Evolutionary conservation across 768 basidiomycete species (phyloP), one percentile per base, ranked within the genome.

Genomic region (Multifurca ochricompacta): DNA sequence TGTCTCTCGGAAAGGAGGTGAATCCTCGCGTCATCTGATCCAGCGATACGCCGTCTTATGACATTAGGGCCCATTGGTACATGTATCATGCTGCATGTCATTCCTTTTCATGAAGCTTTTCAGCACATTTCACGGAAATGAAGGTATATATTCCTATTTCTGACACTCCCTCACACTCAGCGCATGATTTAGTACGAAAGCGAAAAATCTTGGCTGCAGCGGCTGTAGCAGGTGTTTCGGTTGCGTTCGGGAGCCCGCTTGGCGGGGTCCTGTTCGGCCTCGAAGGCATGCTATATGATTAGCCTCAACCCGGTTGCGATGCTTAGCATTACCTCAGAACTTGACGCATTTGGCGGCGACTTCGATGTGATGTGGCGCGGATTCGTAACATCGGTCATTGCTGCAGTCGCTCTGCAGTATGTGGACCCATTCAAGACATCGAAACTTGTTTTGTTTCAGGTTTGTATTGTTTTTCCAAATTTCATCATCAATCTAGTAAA

Each of bases 341-440:
- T 86, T 16, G 83, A 84, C 59, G 77, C 80, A 1, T 83, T 84
- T 63, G 77, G 81, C 16, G 81, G 78, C 60, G 83, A 84, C 56
- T 81, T 82, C 3, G 87, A 90, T 59, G 85, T 87, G 27, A 81
- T 87, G 76, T 87, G 85, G 85, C 75, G 81, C 52, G 88, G 84
- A n/a, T 95, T 95, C 65, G 90, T 90, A 51, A 90, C 88, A 14
- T 91, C 89, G 6, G 87, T 85, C 46, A 78, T 92, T 48, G 91
- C 91, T 0, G 89, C 90, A 1, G 81, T 90, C n/a, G 77, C 86
- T 0, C 68, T 95, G 48, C 87, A 91, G 66, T 82, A 84, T 67
- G 76, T 92, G 43, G 85, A 93, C 63, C 91, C 91, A 0, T 93
- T 92, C 65, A 83, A 85, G 31, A 90, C 85, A 11, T 81, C 85